Evolutionary conservation across 2,329 filamentous ascomycete species (phyloP), one percentile per base, ranked within the genome.

Genomic region (Diatrype stigma): DNA sequence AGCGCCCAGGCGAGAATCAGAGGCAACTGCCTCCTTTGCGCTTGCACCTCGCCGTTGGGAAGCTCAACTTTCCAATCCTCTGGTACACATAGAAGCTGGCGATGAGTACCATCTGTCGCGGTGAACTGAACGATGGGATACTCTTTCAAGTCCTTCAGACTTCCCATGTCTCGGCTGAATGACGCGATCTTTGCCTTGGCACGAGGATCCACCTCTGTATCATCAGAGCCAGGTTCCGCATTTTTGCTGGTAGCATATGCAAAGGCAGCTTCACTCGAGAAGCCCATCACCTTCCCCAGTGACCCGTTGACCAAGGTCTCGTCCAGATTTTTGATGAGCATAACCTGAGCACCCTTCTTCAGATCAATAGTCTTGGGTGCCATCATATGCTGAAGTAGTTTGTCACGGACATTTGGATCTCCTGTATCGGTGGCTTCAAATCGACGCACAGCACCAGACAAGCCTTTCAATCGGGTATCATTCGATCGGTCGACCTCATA

Each of bases 301-400:
- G 93, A 96, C 4, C 94, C 94, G 64, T 99, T 99, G 59, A 97
- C 94, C 0, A 99, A 79, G 0, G 83, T 86, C 37, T 96, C 90
- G 64, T 99, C 94, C 72, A 97, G 86, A 62, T 99, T 99, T 70
- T 99, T 99, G 77, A 99, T 96, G n/a, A 99, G 76, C 94, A 99
- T 99, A 42, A 99, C 95, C 66, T 99, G 95, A 0, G 94, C 90
- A 10, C 91, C 90, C 56, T 94, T 86, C 69, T 96, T 97, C 28
- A 99, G 73, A 32, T 88, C 83, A 19, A 99, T 81, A 0, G 71
- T 65, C 60, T 87, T 86, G 0, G 94, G 92, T 0, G 94, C 92
- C 89, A 99, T 96, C 82, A 95, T 96, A 64, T 93, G 96, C 6
- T 81, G 70, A 6, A 99, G 75, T 0, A 97, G 70, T 64, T 85